Percentiles rank a stretch among this genome's conserved stretches.
phyloP scores from a whole-genome alignment of 176 grass and related monocot genomes.

The Juncus inflexus region DNA sequence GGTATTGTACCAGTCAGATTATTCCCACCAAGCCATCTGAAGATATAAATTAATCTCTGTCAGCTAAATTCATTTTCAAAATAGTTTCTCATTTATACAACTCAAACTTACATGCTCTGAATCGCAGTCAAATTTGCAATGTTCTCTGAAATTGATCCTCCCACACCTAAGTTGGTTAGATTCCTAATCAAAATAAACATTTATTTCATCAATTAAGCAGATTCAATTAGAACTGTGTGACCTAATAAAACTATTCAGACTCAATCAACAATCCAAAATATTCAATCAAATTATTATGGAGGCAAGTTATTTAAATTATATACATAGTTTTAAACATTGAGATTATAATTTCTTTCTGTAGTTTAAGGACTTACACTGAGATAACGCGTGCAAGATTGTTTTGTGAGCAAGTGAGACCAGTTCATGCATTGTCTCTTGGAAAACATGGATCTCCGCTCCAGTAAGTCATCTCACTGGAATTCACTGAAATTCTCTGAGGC shows the following conservation, averaged over 20 bases:
- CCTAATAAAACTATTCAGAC: too few relatives aligned
- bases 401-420: conserved; percentile 57
- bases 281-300: too few relatives aligned
- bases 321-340: neutral
- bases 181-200: conserved; percentile 37
- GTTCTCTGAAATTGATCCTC: conserved; percentile 50
- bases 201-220: neutral
- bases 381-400: conserved; percentile 41
- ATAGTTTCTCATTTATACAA: neutral
- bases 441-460: conserved; percentile 91
- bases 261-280: too few relatives aligned
- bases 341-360: neutral
- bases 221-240: neutral
- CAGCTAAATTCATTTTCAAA: neutral
- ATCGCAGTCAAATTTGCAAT: conserved; percentile 74
- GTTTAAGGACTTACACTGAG: conserved; percentile 50
- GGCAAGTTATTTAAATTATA: neutral
- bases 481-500: conserved; percentile 21
- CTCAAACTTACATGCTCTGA: conserved; percentile 54
- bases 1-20: conserved; percentile 57
- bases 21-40: conserved; percentile 74
- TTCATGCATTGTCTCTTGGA: conserved; percentile 66
- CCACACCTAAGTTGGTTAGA: conserved; percentile 50
- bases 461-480: conserved; percentile 45
- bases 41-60: conserved; percentile 15